Evolutionary conservation across 768 basidiomycete genomes (phyloP).

Genomic region (Vararia minispora): DNA sequence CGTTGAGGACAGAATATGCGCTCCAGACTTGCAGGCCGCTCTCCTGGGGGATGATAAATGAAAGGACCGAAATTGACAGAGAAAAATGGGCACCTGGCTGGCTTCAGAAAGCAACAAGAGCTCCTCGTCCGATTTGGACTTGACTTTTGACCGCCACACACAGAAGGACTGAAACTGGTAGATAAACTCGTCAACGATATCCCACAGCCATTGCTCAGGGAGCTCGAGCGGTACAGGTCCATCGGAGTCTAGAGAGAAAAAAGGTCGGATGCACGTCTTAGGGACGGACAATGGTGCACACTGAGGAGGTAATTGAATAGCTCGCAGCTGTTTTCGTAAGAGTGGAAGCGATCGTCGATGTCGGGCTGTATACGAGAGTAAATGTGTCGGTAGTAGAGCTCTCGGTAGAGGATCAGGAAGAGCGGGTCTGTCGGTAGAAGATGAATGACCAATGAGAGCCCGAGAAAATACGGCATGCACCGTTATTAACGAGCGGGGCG

Average conservation of each 20-base stretch:
- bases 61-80: not conserved
- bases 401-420: constrained; percentile 94
- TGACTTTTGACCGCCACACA: constrained; percentile 78
- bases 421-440: constrained; percentile 59
- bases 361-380: constrained; percentile 93
- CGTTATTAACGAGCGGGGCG: constrained; percentile 88
- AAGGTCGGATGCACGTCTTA: not conserved
- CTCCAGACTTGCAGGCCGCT: constrained; percentile 70
- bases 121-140: constrained; percentile 85
- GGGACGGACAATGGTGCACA: constrained; percentile 26
- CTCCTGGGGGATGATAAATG: not conserved
- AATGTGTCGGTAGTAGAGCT: constrained; percentile 91
- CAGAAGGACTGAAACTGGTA: constrained; percentile 98
- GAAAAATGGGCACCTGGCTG: constrained; percentile 31
- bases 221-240: constrained; percentile 89
- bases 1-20: constrained; percentile 96
- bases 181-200: constrained; percentile 94
- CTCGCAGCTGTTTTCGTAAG: constrained; percentile 96
- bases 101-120: constrained; percentile 70
- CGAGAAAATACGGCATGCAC: constrained; percentile 30
- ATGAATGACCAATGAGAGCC: not conserved
- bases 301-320: constrained; percentile 96
- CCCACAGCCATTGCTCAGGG: constrained; percentile 98
- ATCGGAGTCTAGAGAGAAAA: constrained; percentile 62
- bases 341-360: constrained; percentile 96